Conservation (phyloP, 169 alveolate genomes). For the Plasmodium gaboni region DNA sequence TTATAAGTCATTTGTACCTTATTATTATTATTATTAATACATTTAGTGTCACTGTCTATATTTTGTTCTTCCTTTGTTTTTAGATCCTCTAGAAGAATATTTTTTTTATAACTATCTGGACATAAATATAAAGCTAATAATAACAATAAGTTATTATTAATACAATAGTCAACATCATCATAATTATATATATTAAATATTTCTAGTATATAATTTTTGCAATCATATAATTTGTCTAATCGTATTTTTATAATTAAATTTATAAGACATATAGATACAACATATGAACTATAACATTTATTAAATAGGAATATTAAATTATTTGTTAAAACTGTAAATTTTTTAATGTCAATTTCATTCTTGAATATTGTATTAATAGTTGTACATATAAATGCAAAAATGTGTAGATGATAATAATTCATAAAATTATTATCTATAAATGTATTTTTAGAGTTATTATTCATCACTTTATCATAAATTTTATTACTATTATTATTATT, state of each 20-base stretch:
- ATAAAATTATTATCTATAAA: neutral
- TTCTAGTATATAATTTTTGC: conserved; percentile 30
- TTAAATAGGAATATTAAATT: conserved; percentile 65
- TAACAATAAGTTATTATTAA: conserved; percentile 31
- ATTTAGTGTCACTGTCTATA: neutral
- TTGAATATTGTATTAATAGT: conserved; percentile 32
- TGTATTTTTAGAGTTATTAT: too few species aligned
- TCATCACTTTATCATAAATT: neutral
- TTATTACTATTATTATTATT: neutral
- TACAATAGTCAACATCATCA: conserved; percentile 32
- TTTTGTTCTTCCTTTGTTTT: too few species aligned
- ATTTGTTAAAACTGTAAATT: conserved; percentile 30
- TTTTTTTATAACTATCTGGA: conserved; percentile 19
- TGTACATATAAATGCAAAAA: conserved; percentile 53
- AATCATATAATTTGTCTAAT: conserved; percentile 34
- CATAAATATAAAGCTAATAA: conserved; percentile 44
- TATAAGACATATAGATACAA: conserved; percentile 35
- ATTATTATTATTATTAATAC: neutral
- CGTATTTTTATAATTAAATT: conserved; percentile 60
- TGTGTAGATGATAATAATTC: conserved; percentile 36
- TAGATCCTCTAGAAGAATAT: neutral
- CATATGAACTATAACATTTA: conserved; percentile 37
- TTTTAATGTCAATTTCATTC: conserved; percentile 25
- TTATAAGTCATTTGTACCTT: neutral
- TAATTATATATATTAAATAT: conserved; percentile 20